These are phyloP conservation scores for Serendipita sp. DNA, from an alignment of 768 basidiomycete genomes.

Conservation along the genomic window DNA sequence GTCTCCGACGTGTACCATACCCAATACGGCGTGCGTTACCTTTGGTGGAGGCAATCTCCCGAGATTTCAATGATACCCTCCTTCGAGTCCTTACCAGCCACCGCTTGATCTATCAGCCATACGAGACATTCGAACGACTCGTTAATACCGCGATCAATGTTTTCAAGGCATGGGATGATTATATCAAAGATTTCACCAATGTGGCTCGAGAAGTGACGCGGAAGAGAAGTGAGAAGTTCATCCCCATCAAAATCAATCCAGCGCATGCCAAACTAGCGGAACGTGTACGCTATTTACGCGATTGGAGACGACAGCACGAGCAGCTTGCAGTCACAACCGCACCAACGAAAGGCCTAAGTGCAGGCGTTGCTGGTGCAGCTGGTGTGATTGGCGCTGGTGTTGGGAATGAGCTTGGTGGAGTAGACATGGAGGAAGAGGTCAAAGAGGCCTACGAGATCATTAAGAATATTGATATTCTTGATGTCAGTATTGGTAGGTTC, in stretches of 20 bases:
- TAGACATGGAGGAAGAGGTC: conserved; percentile 98
- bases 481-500: conserved; percentile 74
- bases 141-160: conserved; percentile 59
- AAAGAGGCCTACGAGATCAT: conserved; percentile 93
- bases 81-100: conserved; percentile 81
- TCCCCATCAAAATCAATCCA: conserved; percentile 85
- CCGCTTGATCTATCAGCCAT: conserved; percentile 83
- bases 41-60: conserved; percentile 93
- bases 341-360: conserved; percentile 71
- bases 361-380: conserved; percentile 89
- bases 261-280: conserved; percentile 89
- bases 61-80: conserved; percentile 92
- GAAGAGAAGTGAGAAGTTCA: conserved; percentile 80
- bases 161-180: conserved; percentile 78
- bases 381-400: conserved; percentile 66
- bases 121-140: conserved; percentile 82
- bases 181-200: conserved; percentile 82
- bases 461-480: conserved; percentile 89
- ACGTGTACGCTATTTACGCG: conserved; percentile 65
- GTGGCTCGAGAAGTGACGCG: conserved; percentile 85
- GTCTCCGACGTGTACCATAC: conserved; percentile 89
- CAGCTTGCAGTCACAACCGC: conserved; percentile 95
- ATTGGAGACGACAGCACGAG: conserved; percentile 94
- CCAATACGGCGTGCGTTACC: conserved; percentile 91
- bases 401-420: conserved; percentile 64